Percentiles rank a stretch among this genome's conserved stretches.
These are phyloP conservation scores for Adiantum capillusveneris DNA, from an alignment of 75 land plant genomes.

Conservation along the genomic window DNA sequence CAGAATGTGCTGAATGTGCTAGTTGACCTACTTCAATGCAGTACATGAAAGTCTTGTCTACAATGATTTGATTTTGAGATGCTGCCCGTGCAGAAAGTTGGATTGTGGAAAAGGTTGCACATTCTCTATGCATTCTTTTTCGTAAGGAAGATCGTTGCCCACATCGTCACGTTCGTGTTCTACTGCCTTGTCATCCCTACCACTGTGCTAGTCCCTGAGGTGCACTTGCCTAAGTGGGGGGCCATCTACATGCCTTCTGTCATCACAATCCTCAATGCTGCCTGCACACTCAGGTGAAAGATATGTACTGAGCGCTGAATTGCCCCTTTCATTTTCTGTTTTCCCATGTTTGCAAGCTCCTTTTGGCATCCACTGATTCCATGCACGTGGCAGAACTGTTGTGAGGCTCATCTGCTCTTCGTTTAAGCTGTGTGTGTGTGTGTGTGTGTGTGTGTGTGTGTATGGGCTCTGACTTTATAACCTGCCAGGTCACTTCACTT, in stretches of 20 bases:
- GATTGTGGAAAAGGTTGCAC: slow-evolving; percentile 67
- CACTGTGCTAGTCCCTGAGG: slow-evolving; percentile 81
- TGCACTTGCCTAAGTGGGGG: slow-evolving; percentile 79
- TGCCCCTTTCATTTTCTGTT: too few species aligned
- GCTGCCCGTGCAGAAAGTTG: slow-evolving; percentile 84
- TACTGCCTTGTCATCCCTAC: slow-evolving; percentile 86
- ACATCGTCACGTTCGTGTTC: slow-evolving; percentile 80
- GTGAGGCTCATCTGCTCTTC: too few species aligned
- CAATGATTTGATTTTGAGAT: too few species aligned
- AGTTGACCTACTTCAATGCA: too few species aligned
- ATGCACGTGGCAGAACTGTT: too few species aligned
- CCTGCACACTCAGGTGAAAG: slow-evolving; percentile 74
- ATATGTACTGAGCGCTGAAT: not conserved
- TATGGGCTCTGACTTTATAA: too few species aligned
- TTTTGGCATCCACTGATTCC: too few species aligned
- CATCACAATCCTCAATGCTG: slow-evolving; percentile 76
- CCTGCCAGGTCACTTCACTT: slow-evolving; percentile 80
- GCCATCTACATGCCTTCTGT: slow-evolving; percentile 76
- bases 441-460: too few species aligned
- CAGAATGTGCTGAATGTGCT: too few species aligned
- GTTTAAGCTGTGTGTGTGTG: too few species aligned
- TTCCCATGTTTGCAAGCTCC: too few species aligned
- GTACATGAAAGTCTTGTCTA: too few species aligned
- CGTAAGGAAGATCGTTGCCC: slow-evolving; percentile 87
- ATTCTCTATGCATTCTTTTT: slow-evolving; percentile 93